phyloP scores from a whole-genome alignment of 768 basidiomycete species.

The Lactarius tabidus region DNA sequence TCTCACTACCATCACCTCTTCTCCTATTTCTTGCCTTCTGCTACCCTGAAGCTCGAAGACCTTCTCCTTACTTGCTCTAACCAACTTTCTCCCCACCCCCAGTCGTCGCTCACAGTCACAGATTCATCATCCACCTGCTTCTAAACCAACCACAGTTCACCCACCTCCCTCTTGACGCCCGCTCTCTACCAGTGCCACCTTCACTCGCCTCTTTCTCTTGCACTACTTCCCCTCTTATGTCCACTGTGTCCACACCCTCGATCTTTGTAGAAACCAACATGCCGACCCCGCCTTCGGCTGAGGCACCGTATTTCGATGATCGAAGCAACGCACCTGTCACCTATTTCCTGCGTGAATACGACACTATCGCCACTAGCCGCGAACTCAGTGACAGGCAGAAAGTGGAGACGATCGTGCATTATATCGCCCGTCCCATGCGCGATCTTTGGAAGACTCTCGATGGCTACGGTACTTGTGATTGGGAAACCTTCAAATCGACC shows the following conservation, averaged over 20 bases:
- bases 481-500: not conserved
- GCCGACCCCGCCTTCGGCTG: not conserved
- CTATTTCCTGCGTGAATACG: not conserved
- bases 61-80: not conserved
- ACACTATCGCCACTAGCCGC: not conserved
- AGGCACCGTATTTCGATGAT: not conserved
- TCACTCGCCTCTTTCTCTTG: not conserved
- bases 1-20: not conserved
- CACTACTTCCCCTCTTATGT: not conserved
- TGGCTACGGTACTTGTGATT: not conserved
- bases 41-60: not conserved
- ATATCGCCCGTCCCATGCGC: not conserved
- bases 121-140: not conserved
- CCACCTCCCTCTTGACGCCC: not conserved
- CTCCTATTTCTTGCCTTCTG: not conserved
- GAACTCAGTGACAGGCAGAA: not conserved
- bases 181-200: not conserved
- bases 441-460: not conserved
- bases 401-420: not conserved
- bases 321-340: not conserved
- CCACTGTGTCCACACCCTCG: not conserved
- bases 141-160: not conserved
- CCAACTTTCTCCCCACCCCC: not conserved
- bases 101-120: too few species aligned
- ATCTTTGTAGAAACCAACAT: not conserved